Base-by-base conservation (phyloP, 2,329 filamentous ascomycete species). In the Pseudogymnoascus sp. region DNA sequence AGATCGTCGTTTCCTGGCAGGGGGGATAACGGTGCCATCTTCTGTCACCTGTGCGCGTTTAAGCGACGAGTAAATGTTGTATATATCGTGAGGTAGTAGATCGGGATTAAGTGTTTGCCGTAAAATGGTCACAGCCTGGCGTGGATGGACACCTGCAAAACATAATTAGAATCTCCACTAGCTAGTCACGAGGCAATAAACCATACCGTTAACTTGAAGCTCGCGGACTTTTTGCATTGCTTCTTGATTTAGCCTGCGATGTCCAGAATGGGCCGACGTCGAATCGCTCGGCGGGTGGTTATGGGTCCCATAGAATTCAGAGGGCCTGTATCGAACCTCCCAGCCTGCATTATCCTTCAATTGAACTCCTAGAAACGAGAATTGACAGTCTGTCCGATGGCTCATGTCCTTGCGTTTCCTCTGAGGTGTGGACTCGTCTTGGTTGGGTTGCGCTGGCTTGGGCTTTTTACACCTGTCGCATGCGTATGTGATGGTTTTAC, bases 161-260 rank as follows among this genome's bases (percentile, higher is more conserved):
- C 13, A 13, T 39, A 26, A 13, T 59, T 59, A 59, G 57, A 33
- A 33, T 54, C 10, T 54, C 29, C 10, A 54, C 29, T 33, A 9
- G 29, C 21, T 11, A 29, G 26, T 17, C 9, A 15, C 47, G 15
- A 29, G n/a, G 47, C 4, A 54, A 33, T 54, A 15, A 6, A 40
- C 13, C 57, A 39, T 59, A 59, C 57, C 57, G 39, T 59, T 59
- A 37, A 59, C 21, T 11, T 59, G 57, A n/a, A 59, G 57, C 57
- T 59, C 57, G 35, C 57, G 33, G 13, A 59, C 37, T 59, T 59
- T 59, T 17, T 37, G 33, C 57, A 59, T 39, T 11, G 57, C 57
- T 15, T 59, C 57, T 31, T 59, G 57, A 17, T 59, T 59, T 37
- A 59, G 57, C 17, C 57, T 17, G 11, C 57, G 33, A 59, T 59